Percentiles rank a stretch among this genome's conserved stretches.
Evolutionary conservation across 2,329 filamentous ascomycete genomes (phyloP).

Genomic region (Microdochium bolleyi): DNA sequence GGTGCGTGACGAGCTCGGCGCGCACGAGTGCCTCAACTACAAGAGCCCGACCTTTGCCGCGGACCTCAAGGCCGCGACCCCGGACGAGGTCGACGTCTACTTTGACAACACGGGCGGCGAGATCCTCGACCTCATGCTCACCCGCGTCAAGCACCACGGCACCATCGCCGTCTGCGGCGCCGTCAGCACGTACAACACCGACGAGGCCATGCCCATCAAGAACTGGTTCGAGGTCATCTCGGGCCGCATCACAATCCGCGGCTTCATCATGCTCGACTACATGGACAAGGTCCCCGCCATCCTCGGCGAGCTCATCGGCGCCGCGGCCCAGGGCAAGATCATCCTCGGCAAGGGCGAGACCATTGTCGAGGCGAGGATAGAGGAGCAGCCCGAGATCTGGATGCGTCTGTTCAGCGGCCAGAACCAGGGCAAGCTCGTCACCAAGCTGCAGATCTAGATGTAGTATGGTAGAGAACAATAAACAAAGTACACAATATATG

Average conservation of each 20-base stretch:
- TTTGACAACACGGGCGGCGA: conserved; percentile 42
- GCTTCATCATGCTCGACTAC: conserved; percentile 34
- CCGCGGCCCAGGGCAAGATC: conserved; percentile 13
- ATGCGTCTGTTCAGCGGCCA: conserved; percentile 15
- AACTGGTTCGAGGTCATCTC: conserved; percentile 35
- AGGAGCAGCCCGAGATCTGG: conserved; percentile 18
- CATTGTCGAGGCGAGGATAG: conserved; percentile 16
- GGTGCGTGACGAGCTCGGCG: conserved; percentile 37
- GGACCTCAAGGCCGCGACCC: conserved; percentile 35
- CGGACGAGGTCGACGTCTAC: conserved; percentile 41
- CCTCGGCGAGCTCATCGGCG: conserved; percentile 13
- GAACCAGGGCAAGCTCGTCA: conserved; percentile 18
- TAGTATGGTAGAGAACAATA: too few species aligned
- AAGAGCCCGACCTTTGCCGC: conserved; percentile 35
- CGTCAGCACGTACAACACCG: conserved; percentile 30
- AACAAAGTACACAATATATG: too few species aligned
- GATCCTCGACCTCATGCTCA: conserved; percentile 36
- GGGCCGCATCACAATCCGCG: conserved; percentile 30
- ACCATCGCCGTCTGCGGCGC: conserved; percentile 33
- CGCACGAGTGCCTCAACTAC: conserved; percentile 48
- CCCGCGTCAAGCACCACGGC: conserved; percentile 28
- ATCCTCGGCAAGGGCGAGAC: conserved; percentile 14
- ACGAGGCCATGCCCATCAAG: conserved; percentile 19
- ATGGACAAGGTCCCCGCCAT: conserved; percentile 15
- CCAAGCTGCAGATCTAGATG: conserved; percentile 8